Conservation (phyloP, 2,329 filamentous ascomycete species). For the Aureobasidium mangrovei region DNA sequence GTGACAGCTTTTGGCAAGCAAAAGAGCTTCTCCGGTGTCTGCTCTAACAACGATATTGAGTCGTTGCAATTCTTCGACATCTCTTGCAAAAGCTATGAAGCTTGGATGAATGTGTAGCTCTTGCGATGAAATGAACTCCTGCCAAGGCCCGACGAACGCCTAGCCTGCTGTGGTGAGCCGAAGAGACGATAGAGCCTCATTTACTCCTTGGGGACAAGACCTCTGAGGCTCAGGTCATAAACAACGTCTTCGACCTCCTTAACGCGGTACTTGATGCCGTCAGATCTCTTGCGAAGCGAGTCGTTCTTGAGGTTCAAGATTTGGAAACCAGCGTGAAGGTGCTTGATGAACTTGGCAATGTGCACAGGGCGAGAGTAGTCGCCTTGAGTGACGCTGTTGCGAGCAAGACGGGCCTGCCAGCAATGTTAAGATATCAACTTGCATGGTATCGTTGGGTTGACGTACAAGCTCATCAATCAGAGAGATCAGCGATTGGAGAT, state of each 20-base stretch:
- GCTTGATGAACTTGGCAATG: conserved; percentile 89
- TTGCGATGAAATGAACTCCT: no score
- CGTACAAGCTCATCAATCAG: conserved; percentile 77
- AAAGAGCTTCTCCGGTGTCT: no score
- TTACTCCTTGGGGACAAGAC: conserved; percentile 47
- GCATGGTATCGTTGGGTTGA: background rate
- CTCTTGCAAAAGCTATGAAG: no score
- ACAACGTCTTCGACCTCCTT: conserved; percentile 98
- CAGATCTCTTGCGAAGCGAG: conserved; percentile 72
- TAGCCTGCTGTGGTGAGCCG: no score
- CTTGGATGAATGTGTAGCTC: no score
- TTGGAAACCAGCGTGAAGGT: conserved; percentile 92
- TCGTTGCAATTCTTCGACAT: no score
- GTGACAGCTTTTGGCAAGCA: no score
- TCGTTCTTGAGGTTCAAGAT: conserved; percentile 97
- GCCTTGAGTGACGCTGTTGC: conserved; percentile 87
- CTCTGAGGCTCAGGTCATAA: conserved; percentile 84
- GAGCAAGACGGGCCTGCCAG: conserved; percentile 64
- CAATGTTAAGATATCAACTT: background rate
- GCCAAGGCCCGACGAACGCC: no score
- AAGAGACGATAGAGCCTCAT: no score
- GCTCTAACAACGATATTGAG: no score
- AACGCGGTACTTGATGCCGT: conserved; percentile 93
- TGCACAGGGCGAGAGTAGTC: conserved; percentile 78
- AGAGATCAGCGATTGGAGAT: conserved; percentile 77